phyloP scores from a whole-genome alignment of 2,329 filamentous ascomycete species.

The Cordyceps cicadae region DNA sequence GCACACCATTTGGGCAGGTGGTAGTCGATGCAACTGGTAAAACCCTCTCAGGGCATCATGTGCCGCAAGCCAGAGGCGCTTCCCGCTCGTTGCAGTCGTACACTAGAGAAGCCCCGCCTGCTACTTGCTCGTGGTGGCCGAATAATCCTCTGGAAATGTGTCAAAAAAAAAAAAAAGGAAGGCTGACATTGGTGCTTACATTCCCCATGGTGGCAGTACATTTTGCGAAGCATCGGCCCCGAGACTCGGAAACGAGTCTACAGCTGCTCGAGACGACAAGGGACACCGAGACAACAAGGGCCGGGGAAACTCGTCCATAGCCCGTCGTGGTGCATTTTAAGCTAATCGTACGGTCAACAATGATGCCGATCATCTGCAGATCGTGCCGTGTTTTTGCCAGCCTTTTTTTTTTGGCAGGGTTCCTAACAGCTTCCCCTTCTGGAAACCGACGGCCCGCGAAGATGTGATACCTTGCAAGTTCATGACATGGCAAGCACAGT shows the following conservation, averaged over 20 bases:
- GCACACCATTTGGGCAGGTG: constrained; percentile 1
- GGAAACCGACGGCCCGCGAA: not conserved
- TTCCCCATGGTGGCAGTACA: not conserved
- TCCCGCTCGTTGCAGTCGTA: not conserved
- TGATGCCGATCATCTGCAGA: not conserved
- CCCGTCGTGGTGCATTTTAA: not conserved
- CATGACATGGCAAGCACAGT: not conserved
- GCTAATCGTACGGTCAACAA: not conserved
- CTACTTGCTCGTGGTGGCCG: not conserved
- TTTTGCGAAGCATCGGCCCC: not conserved
- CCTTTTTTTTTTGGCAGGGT: not conserved
- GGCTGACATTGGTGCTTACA: not conserved
- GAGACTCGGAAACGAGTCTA: not conserved
- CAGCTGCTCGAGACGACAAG: not conserved
- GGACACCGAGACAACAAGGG: not conserved
- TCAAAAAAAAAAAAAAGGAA: not conserved
- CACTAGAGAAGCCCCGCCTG: not conserved
- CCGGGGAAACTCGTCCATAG: not conserved
- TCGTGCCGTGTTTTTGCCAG: not conserved
- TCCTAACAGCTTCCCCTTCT: not conserved
- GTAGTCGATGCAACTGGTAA: not conserved
- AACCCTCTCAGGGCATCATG: not conserved
- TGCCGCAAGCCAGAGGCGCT: not conserved
- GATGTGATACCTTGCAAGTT: not conserved
- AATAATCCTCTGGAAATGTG: not conserved